These are phyloP conservation scores for Trichoderma gamsii DNA, from an alignment of 495 filamentous ascomycete genomes.

Conservation along the genomic window DNA sequence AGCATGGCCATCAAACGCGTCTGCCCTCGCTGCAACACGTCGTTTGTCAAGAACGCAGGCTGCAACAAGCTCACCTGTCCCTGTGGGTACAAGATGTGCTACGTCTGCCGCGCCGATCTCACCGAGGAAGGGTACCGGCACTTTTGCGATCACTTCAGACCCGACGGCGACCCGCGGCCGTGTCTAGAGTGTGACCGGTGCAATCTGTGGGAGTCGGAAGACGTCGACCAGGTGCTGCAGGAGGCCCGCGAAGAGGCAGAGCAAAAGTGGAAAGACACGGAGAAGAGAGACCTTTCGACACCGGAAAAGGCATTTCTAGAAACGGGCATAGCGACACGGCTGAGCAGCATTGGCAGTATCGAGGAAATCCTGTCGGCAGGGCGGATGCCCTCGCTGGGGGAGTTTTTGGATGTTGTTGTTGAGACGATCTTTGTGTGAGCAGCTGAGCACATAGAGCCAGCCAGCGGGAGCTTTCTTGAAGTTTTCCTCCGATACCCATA, in stretches of 20 bases:
- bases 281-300: conserved; percentile 46
- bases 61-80: conserved; percentile 97
- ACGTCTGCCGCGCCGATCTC: conserved; percentile 67
- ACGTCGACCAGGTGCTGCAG: conserved; percentile 71
- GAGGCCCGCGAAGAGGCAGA: conserved; percentile 76
- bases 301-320: conserved; percentile 45
- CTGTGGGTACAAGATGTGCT: conserved; percentile 98
- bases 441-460: background rate
- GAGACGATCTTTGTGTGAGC: conserved; percentile 30
- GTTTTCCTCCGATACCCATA: no score
- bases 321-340: conserved; percentile 31
- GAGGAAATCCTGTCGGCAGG: conserved; percentile 24
- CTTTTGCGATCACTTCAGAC: conserved; percentile 95
- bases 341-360: conserved; percentile 22
- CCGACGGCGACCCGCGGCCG: conserved; percentile 54
- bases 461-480: no score
- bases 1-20: conserved; percentile 92
- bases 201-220: conserved; percentile 81
- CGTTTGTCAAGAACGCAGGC: conserved; percentile 84
- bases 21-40: conserved; percentile 81
- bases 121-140: conserved; percentile 71
- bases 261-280: conserved; percentile 67
- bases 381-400: conserved; percentile 35
- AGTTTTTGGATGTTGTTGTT: conserved; percentile 41
- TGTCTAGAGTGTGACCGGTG: conserved; percentile 81